phyloP scores from a whole-genome alignment of 106 monocot genomes.

The Platanthera guangdongensis region DNA sequence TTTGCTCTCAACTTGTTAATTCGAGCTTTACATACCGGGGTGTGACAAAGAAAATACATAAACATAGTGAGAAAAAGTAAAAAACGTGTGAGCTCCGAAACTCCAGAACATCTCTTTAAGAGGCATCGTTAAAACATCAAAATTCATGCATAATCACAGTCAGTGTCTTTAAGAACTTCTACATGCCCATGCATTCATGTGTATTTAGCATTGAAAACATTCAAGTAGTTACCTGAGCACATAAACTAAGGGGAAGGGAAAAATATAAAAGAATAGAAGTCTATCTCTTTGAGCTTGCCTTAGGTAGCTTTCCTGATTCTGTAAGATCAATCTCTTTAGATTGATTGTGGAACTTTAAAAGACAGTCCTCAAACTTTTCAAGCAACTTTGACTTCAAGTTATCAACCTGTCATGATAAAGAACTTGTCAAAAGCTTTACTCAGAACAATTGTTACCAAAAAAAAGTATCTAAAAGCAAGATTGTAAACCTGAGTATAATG shows the following conservation, averaged over 20 bases:
- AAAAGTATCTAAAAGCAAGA: neutral
- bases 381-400: slow-evolving; percentile 57
- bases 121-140: neutral
- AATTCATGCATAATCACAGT: neutral
- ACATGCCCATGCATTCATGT: neutral
- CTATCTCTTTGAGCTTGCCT: slow-evolving; percentile 9
- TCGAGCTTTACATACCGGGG: too few species aligned
- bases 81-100: too few species aligned
- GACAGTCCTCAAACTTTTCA: slow-evolving; percentile 65
- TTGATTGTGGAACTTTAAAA: slow-evolving; percentile 43
- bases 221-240: neutral
- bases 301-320: slow-evolving; percentile 4
- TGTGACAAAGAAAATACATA: too few species aligned
- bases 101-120: neutral
- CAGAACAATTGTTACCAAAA: neutral
- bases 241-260: neutral
- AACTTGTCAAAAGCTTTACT: neutral
- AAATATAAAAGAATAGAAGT: neutral
- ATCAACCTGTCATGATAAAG: slow-evolving; percentile 43
- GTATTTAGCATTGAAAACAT: neutral
- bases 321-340: slow-evolving; percentile 19
- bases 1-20: too few species aligned
- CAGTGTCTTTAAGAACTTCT: neutral
- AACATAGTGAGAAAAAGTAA: too few species aligned
- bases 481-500: neutral